Evolutionary conservation across 177 flowering plant genomes (phyloP), one percentile per base, ranked within the genome.

Genomic region (Vitis hybrid): DNA sequence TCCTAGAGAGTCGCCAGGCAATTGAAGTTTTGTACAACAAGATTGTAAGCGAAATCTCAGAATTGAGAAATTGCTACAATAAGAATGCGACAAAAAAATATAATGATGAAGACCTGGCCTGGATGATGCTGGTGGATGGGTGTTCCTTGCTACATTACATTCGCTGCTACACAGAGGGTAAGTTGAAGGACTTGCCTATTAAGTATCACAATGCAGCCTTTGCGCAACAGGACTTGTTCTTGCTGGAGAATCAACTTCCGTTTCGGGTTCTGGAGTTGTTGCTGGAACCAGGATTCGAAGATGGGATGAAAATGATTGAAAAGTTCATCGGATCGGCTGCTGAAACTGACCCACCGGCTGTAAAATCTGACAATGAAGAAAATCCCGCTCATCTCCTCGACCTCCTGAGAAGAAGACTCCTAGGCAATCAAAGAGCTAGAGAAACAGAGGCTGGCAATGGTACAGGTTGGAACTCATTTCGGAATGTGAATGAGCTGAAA

Each of bases 161-260:
- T 8, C 0, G 52, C 46, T 55, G 51, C 50, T 1, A 14, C 4
- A 3, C n/a, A n/a, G 1, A 66, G 6, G 17, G 15, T 1, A 32
- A 55, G 27, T 7, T 3, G 6, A 4, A n/a, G 21, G 60, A 66
- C 2, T 19, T 56, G 24, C 9, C 56, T 35, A 35, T 35, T 56
- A 56, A 56, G 8, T 2, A 5, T 63, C 66, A 63, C 1, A 1
- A 63, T n/a, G 5, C 18, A 1, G 54, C 27, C 54, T 48, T 40
- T 48, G 54, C 17, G 8, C 4, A 1, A 32, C 24, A 17, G 19
- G 69, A 66, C 15, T 55, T 66, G 61, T 55, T 66, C 69, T 66
- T 66, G 69, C 52, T 66, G 51, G 69, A 66, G 60, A 66, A 66
- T 50, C 69, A 66, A 18, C 60, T 66, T 35, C 69, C 69, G 1